These are phyloP conservation scores for Blastocystis sp. DNA, from an alignment of 352 stramenopile genomes.

Conservation along the genomic window DNA sequence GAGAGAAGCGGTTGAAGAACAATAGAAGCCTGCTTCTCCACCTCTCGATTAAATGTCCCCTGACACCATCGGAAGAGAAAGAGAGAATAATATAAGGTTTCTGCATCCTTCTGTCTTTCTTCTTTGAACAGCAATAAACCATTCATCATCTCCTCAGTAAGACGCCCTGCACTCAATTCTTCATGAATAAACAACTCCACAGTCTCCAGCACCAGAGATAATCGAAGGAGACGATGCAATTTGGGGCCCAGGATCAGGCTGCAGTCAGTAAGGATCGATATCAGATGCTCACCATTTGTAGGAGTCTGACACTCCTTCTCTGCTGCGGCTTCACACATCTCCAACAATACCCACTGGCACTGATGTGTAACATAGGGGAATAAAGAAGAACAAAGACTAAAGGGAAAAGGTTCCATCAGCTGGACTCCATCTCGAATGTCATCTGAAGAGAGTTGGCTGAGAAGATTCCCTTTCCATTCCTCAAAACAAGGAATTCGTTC, in stretches of 20 bases:
- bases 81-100: not conserved
- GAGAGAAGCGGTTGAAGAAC: not conserved
- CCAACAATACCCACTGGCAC: not conserved
- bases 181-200: not conserved
- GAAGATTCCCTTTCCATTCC: not conserved
- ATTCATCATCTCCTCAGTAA: not conserved
- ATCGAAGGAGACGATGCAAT: not conserved
- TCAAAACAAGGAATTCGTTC: not conserved
- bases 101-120: not conserved
- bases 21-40: not conserved
- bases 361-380: not conserved
- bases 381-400: not conserved
- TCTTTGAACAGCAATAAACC: not conserved
- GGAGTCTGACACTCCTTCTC: not conserved
- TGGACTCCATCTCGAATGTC: not conserved
- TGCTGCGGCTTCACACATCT: not conserved
- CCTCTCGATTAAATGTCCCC: not conserved
- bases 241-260: not conserved
- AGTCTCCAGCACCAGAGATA: not conserved
- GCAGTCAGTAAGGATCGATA: not conserved
- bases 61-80: constrained; percentile 21
- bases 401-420: not conserved
- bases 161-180: not conserved
- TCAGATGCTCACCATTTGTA: no score
- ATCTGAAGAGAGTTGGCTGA: not conserved